Percentiles rank a stretch among this genome's conserved stretches.
Conservation (phyloP, 345 rosid genomes). For the Limnanthes douglasii region DNA sequence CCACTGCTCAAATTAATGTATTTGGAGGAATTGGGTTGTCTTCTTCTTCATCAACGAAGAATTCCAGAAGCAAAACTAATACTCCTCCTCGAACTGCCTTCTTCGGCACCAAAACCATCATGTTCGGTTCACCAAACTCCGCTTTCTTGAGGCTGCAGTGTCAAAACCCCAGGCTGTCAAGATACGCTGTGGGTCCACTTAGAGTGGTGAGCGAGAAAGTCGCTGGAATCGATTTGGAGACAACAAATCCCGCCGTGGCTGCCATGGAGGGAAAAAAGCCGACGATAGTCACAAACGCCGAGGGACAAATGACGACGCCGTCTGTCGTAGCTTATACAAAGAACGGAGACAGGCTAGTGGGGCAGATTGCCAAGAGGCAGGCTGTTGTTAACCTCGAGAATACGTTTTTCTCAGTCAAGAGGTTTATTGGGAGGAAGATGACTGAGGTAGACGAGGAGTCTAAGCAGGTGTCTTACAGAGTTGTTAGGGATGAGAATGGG, state of each 20-base stretch:
- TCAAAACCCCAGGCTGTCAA: conserved; percentile 9
- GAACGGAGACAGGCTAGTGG: conserved; percentile 80
- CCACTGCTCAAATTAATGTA: conserved; percentile 58
- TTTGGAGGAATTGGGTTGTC: conserved; percentile 36
- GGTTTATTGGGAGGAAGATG: conserved; percentile 98
- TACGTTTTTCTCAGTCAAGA: conserved; percentile 94
- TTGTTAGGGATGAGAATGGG: conserved; percentile 79
- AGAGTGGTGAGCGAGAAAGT: conserved; percentile 77
- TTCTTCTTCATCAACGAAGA: conserved; percentile 12
- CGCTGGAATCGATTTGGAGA: conserved; percentile 91
- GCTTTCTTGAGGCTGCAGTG: conserved; percentile 29
- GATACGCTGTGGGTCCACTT: conserved; percentile 37
- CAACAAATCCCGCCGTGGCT: conserved; percentile 95
- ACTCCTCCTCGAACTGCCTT: conserved; percentile 25
- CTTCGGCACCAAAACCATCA: conserved; percentile 27
- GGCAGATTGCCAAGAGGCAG: conserved; percentile 97
- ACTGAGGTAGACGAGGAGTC: conserved; percentile 90
- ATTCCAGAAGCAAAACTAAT: conserved; percentile 1
- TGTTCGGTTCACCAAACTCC: conserved; percentile 15
- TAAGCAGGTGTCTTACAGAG: conserved; percentile 81
- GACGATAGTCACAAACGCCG: conserved; percentile 88
- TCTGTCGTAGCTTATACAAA: conserved; percentile 92
- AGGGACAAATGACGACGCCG: conserved; percentile 96
- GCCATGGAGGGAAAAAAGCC: conserved; percentile 99
- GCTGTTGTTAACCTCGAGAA: conserved; percentile 98